phyloP scores from a whole-genome alignment of 2,329 filamentous ascomycete genomes.

The Scortechinia acanthostroma region DNA sequence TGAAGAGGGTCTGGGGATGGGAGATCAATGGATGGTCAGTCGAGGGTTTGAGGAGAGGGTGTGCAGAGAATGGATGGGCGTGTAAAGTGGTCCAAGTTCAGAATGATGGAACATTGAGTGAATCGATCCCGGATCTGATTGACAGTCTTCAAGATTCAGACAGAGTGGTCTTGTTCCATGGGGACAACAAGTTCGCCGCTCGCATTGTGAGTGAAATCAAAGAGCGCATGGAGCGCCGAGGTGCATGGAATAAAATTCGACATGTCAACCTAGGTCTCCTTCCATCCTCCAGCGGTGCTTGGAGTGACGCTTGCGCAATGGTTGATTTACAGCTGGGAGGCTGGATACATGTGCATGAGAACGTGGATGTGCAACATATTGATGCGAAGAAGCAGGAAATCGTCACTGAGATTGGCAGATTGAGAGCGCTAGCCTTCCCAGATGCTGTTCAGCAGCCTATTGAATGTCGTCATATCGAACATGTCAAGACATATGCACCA shows the following conservation, averaged over 20 bases:
- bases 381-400: conserved; percentile 5
- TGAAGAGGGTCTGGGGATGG: conserved; percentile 46
- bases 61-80: conserved; percentile 36
- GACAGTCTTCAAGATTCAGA: conserved; percentile 14
- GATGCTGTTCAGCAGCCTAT: background rate
- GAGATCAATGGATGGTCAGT: conserved; percentile 56
- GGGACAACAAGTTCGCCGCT: conserved; percentile 31
- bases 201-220: conserved; percentile 6
- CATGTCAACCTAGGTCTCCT: conserved; percentile 15
- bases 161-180: conserved; percentile 32
- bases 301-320: conserved; percentile 8
- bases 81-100: conserved; percentile 17
- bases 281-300: conserved; percentile 8
- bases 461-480: conserved; percentile 10
- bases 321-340: conserved; percentile 8
- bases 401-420: conserved; percentile 5
- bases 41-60: conserved; percentile 49
- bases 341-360: conserved; percentile 15
- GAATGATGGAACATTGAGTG: conserved; percentile 12
- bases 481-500: conserved; percentile 16
- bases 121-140: conserved; percentile 12
- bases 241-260: conserved; percentile 4
- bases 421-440: too few species aligned
- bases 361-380: conserved; percentile 8
- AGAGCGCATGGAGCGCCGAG: background rate